Base-by-base conservation (phyloP, 2,329 filamentous ascomycete genomes). In the Penicillium sp. region DNA sequence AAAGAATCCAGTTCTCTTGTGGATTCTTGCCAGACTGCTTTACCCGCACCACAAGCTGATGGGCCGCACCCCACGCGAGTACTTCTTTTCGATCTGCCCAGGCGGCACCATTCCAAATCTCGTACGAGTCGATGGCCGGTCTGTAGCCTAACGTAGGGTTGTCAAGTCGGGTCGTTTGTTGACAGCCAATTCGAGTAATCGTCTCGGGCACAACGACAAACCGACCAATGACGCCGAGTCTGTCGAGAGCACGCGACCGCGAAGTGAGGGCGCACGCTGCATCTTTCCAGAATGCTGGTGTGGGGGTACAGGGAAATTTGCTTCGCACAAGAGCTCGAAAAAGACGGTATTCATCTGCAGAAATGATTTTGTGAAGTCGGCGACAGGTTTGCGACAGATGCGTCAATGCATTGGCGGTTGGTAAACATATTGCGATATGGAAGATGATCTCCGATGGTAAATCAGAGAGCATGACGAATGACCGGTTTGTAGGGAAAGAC, bases 11-110 rank as follows among this genome's bases (percentile, higher is more conserved):
- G 28, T 68, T 67, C 52, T 70, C 71, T 50, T 67, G 64, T 42
- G 36, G 51, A 14, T 56, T 62, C 49, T 46, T 58, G 11, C 75
- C 78, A 21, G 75, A 75, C 50, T 79, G 72, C 60, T 78, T 80
- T 10, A 78, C 72, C 18, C 81, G 74, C 52, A 85, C 57, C 4
- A 82, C 70, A 9, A 88, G 65, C 53, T 84, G 78, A 2, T 84
- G 80, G 1, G 82, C 85, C 11, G 84, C 84, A 48, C 84, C 84
- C 79, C 83, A 86, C 2, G 79, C 82, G 7, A 88, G 67, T 0
- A 83, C 78, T 63, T 87, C 84, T 61, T 76, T 79, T 59, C 81
- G 75, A 44, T 80, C 73, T 43, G 70, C 68, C 79, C 79, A 83
- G 52, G 69, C 71, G 1, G 70, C 69, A 2, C 75, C 75, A 37